These are phyloP conservation scores for Stenogyne calaminthoides DNA, from an alignment of 305 asterid species.

Conservation along the genomic window DNA sequence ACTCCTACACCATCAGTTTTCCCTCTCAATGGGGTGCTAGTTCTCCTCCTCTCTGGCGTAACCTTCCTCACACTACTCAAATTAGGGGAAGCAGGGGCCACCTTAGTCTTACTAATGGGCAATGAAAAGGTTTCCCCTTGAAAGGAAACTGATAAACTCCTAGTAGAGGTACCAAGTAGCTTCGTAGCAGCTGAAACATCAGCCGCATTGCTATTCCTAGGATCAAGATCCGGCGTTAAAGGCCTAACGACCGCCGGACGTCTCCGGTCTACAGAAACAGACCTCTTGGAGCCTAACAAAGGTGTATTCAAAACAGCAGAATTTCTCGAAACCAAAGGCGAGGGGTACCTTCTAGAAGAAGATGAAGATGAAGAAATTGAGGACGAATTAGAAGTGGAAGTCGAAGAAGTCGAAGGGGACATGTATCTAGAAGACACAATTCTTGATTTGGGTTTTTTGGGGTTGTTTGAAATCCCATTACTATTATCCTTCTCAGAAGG, in stretches of 20 bases:
- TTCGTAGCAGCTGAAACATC: constrained; percentile 79
- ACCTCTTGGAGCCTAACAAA: constrained; percentile 58
- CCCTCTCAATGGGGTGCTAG: constrained; percentile 58
- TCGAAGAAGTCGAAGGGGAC: constrained; percentile 83
- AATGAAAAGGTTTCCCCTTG: constrained; percentile 91
- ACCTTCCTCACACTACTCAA: constrained; percentile 61
- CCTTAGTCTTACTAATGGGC: constrained; percentile 83
- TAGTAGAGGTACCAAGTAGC: constrained; percentile 73
- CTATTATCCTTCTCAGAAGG: constrained; percentile 75
- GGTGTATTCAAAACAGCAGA: constrained; percentile 52
- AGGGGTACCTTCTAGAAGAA: constrained; percentile 71
- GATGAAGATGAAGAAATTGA: constrained; percentile 58
- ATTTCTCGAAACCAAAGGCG: constrained; percentile 68
- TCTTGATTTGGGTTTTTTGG: constrained; percentile 76
- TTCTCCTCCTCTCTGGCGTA: constrained; percentile 73
- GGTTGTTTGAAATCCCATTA: constrained; percentile 48
- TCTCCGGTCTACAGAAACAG: constrained; percentile 85
- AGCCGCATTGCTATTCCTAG: constrained; percentile 40
- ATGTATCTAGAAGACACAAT: constrained; percentile 81
- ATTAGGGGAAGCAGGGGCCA: constrained; percentile 69
- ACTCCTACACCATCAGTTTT: constrained; percentile 64
- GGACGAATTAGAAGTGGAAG: constrained; percentile 71
- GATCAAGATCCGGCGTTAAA: constrained; percentile 64
- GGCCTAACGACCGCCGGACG: constrained; percentile 44
- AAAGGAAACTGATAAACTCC: constrained; percentile 89